Evolutionary conservation across 2,329 filamentous ascomycete species (phyloP).

Genomic region (Hypomyces perniciosus): DNA sequence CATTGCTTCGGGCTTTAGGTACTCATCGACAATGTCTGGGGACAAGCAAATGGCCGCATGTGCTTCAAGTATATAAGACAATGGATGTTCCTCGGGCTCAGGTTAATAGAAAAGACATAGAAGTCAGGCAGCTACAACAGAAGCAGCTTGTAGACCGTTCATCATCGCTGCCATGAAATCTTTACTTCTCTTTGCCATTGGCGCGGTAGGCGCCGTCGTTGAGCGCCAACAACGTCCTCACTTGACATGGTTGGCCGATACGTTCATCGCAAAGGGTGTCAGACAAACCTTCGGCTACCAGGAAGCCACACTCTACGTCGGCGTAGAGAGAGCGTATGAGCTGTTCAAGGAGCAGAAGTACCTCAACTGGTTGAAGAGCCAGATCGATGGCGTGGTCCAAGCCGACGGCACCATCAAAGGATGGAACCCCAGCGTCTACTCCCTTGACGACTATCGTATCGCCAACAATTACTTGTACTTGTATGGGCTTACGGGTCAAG

Average conservation of each 20-base stretch:
- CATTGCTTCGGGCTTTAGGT: not conserved
- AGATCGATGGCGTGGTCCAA: conserved; percentile 41
- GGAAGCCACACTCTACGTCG: conserved; percentile 42
- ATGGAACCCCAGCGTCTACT: conserved; percentile 41
- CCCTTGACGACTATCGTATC: conserved; percentile 47
- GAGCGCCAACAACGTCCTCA: conserved; percentile 16
- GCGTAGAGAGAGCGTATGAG: conserved; percentile 40
- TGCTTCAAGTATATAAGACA: not conserved
- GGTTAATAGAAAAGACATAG: not conserved
- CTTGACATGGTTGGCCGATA: conserved; percentile 38
- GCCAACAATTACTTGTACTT: conserved; percentile 47
- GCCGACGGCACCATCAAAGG: conserved; percentile 37
- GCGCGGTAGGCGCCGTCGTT: not conserved
- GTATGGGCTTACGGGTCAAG: conserved; percentile 39
- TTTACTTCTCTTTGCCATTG: not conserved
- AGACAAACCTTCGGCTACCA: conserved; percentile 36
- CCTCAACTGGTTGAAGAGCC: conserved; percentile 36
- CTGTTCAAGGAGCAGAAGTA: conserved; percentile 38
- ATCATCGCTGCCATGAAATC: not conserved
- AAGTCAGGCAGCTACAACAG: not conserved
- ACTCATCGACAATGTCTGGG: not conserved
- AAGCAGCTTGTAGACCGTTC: too few species aligned
- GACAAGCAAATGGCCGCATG: not conserved
- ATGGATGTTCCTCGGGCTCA: not conserved
- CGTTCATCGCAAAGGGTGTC: conserved; percentile 38